These are phyloP conservation scores for Detonula confervacea DNA, from an alignment of 352 stramenopile genomes.

Conservation along the genomic window DNA sequence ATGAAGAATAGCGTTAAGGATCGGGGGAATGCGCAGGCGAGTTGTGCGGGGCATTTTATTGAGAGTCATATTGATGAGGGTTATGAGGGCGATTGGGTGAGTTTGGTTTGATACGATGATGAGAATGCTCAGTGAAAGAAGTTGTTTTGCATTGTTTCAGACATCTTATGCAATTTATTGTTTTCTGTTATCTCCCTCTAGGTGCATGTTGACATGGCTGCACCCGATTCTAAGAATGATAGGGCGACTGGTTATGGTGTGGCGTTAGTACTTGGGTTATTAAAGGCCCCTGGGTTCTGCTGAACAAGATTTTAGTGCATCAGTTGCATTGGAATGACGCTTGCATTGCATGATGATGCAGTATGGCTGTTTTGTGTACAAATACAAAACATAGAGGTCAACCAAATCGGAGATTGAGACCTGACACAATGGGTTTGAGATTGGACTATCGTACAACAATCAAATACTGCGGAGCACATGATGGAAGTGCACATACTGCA, in stretches of 20 bases:
- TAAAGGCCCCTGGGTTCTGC: constrained; percentile 25
- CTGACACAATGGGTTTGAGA: too few relatives aligned
- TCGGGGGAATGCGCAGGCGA: constrained; percentile 88
- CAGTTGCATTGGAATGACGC: too few relatives aligned
- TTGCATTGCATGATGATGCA: too few relatives aligned
- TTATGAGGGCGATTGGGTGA: constrained; percentile 33
- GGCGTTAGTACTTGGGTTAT: constrained; percentile 80
- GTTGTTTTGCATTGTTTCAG: too few relatives aligned
- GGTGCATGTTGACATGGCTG: constrained; percentile 94
- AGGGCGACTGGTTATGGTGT: constrained; percentile 91
- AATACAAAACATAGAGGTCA: too few relatives aligned
- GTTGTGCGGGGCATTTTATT: constrained; percentile 77
- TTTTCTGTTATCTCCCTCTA: constrained; percentile 73
- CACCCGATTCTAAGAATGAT: constrained; percentile 85
- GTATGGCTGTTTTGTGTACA: too few relatives aligned
- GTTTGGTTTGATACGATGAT: constrained; percentile 86
- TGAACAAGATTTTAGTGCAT: too few relatives aligned
- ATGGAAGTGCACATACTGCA: too few relatives aligned
- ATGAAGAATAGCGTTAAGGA: constrained; percentile 95
- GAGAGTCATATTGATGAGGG: constrained; percentile 42
- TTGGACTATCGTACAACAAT: too few relatives aligned
- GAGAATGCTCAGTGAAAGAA: too few relatives aligned
- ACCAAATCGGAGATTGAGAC: too few relatives aligned
- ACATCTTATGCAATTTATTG: constrained; percentile 80
- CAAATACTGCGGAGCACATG: too few relatives aligned